Conservation (phyloP, 129 eudicot species). For the Tagetes erecta region DNA sequence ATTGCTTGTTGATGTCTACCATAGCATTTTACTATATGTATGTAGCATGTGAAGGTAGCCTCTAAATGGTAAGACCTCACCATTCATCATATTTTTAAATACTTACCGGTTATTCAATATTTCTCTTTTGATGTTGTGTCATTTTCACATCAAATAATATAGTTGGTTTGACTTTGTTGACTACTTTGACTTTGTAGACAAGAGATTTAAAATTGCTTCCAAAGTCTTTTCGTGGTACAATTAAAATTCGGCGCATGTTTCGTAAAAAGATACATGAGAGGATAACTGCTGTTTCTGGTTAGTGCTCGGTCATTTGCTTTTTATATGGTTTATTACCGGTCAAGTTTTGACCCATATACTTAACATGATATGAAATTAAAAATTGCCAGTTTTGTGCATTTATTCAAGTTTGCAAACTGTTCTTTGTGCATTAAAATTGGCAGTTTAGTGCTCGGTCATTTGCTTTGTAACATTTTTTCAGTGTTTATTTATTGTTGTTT, state of each 20-base stretch:
- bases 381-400: background rate
- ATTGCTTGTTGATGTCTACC: background rate
- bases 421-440: no score
- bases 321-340: background rate
- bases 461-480: background rate
- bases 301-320: constrained; percentile 12
- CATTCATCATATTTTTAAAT: no score
- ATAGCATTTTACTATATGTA: background rate
- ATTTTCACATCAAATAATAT: background rate
- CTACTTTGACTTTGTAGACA: constrained; percentile 47
- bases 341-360: background rate
- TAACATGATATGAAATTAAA: background rate
- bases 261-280: constrained; percentile 90
- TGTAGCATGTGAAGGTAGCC: background rate
- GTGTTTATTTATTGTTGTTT: background rate
- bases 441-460: background rate
- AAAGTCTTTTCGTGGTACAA: constrained; percentile 46
- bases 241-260: constrained; percentile 72
- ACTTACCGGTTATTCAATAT: no score
- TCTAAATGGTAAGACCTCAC: no score
- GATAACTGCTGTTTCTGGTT: constrained; percentile 71
- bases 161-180: background rate
- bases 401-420: background rate
- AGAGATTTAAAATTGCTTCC: constrained; percentile 73
- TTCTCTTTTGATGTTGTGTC: background rate